Evolutionary conservation across 2,329 filamentous ascomycete genomes (phyloP), one percentile per base, ranked within the genome.

Genomic region (Xylaria digitata): DNA sequence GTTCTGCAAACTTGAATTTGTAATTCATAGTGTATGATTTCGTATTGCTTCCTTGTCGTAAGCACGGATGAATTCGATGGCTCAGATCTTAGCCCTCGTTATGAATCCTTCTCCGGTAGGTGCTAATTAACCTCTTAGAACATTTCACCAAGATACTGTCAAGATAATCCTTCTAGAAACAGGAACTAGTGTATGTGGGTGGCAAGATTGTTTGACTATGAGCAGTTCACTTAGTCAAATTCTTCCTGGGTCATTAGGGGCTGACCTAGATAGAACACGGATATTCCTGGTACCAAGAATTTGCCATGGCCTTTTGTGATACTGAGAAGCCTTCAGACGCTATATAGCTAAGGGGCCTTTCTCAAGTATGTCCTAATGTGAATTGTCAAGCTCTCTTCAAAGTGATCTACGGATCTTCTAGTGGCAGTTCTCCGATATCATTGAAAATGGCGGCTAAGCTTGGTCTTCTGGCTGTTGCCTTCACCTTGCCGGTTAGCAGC

Each of bases 391-490:
- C 40, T 43, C 32, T 34, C 32, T 34, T 34, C 32, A 34, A 9
- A 34, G 2, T 6, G 1, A 9, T 34, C 32, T 34, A 34, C 9
- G 6, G 9, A 9, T 6, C 9, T 34, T 34, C 9, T 6, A 34
- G 6, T 3, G 9, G 4, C 15, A 15, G n/a, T 43, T 6, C 0
- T 26, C 19, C 2, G n/a, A 43, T 43, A 43, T 6, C 15, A 43
- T n/a, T 43, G 40, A n/a, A 13, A 43, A 43, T 43, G 40, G 15
- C 40, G n/a, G 40, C 40, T n/a, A 60, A 52, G 21, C 30, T 52
- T 50, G 23, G 46, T 30, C 19, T 60, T 32, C 42, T 60, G n/a
- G 57, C 57, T 5, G 32, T 60, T 48, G 45, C 57, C 23, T 15
- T 52, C 4, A 13, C 32, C 2, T 60, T 23, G 9, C 34, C 23